A percentile compares a stretch with the other conserved stretches of the same genome.
phyloP scores from a whole-genome alignment of 352 stramenopile species.

The Elongisporangium undulatum region DNA sequence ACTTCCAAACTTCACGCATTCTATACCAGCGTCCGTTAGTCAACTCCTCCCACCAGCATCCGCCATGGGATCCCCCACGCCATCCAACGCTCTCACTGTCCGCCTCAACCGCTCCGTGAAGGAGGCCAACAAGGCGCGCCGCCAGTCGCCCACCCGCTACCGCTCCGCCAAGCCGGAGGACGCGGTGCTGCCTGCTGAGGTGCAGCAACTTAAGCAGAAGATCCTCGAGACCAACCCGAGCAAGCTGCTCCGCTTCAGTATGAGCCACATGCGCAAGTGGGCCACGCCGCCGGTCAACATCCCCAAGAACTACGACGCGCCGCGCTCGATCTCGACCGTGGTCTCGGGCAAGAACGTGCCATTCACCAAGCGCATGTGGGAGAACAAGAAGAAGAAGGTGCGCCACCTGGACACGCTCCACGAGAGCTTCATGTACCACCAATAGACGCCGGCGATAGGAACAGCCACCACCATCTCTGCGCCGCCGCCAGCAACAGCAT shows the following conservation, averaged over 20 bases:
- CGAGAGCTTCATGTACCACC: slow-evolving; percentile 34
- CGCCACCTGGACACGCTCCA: slow-evolving; percentile 45
- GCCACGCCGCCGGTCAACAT: slow-evolving; percentile 46
- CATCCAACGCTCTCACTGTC: neutral
- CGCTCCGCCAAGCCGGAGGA: slow-evolving; percentile 9
- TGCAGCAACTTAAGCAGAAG: slow-evolving; percentile 35
- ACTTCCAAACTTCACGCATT: neutral
- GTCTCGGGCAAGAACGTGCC: slow-evolving; percentile 44
- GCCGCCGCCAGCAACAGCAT: neutral
- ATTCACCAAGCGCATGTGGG: slow-evolving; percentile 44
- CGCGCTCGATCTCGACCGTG: slow-evolving; percentile 24
- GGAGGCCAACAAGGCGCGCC: neutral
- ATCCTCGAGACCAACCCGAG: slow-evolving; percentile 36
- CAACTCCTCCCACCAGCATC: neutral
- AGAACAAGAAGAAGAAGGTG: slow-evolving; percentile 29
- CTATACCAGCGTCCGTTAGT: neutral
- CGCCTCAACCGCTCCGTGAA: neutral
- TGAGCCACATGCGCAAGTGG: slow-evolving; percentile 42
- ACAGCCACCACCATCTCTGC: neutral
- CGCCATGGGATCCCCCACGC: neutral
- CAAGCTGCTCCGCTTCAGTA: slow-evolving; percentile 47
- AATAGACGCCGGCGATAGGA: neutral
- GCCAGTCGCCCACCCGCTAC: slow-evolving; percentile 11
- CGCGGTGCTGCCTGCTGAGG: slow-evolving; percentile 30
- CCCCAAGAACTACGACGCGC: slow-evolving; percentile 28